Base-by-base conservation (phyloP, 371 early-diverging fungal species). In the Mortierella sp. region DNA sequence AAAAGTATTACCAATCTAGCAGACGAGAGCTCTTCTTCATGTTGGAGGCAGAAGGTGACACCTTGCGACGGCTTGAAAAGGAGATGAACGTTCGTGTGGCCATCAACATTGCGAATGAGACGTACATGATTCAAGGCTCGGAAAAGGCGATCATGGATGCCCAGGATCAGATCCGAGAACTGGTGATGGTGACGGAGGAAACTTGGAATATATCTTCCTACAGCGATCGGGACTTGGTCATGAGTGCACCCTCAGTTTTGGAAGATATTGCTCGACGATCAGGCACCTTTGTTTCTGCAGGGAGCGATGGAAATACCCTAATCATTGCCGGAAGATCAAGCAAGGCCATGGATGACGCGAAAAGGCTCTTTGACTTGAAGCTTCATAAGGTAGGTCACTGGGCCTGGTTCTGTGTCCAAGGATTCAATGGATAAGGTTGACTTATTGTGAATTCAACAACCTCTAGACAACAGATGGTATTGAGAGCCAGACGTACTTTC, bases 241-340 rank as follows among this genome's bases (percentile, higher is more conserved):
- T 60, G 46, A 45, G 44, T 14, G 48, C 34, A 3, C 58, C 76
- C 1, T 53, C 61, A 0, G 64, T 50, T 12, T 39, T 76, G 29
- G 76, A 76, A 34, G 76, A 76, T 37, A 76, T 76, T 60, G 64
- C 76, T 4, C 64, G 64, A 1, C 50, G 69, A 41, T 76, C 76
- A 16, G 60, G 48, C n/a, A 76, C 76, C 2, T 68, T 60, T 60
- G 76, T 76, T 9, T 56, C 69, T 7, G 56, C 46, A 27, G 57
- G 62, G 13, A n/a, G n/a, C n/a, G 28, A 57, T 17, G 57, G 49
- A 0, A 39, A 60, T 16, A 64, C 52, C 14, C 50, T 76, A 28
- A 25, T 54, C 25, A 68, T 76, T 40, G 54, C 76, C n/a, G 68
- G 76, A 28, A 51, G 76, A 29, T 48, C 76, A 7, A 19, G 22